Base-by-base conservation (phyloP, 345 rosid species). In the Acer yangbiense region DNA sequence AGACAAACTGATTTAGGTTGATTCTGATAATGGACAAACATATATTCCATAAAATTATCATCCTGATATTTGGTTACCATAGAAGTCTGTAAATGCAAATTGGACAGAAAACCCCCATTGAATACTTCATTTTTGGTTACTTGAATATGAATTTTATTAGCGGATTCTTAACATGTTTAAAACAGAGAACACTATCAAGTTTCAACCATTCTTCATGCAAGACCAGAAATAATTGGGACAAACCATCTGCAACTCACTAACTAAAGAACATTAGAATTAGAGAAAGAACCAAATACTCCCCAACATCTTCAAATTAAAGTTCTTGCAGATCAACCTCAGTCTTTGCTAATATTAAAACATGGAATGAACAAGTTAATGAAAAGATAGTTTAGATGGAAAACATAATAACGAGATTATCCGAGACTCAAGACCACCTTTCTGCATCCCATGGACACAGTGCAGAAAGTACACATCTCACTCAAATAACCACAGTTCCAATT, bases 291-390 rank as follows among this genome's bases (percentile, higher is more conserved):
- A 52, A 52, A 52, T 52, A 54, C 13, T 52, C 12, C 60, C 43
- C 39, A 25, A 52, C 61, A 70, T 50, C 73, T 50, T 70, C 55
- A 70, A 50, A 68, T 21, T 20, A 16, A n/a, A 68, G 8, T 17
- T 27, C 71, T 67, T 9, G 70, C 52, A 18, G 44, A 16, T 10
- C 71, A 67, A 67, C 17, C 12, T 43, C 29, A 52, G 57, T 60
- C 60, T 70, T 48, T 52, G 62, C 29, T 14, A 55, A 72, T 20
- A 35, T 27, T 27, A 3, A 25, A 64, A 64, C 39, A 23, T 64
- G 13, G 13, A 6, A 29, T 5, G 18, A 25, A 29, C 14, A 60
- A 60, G 12, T n/a, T 60, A 12, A 72, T 27, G 32, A 57, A n/a
- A 8, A 9, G 2, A 72, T 9, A 72, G 27, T 71, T 71, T 20